Base-by-base conservation (phyloP, 140 eudicot genomes). In the Erigeron philadelphicus region DNA sequence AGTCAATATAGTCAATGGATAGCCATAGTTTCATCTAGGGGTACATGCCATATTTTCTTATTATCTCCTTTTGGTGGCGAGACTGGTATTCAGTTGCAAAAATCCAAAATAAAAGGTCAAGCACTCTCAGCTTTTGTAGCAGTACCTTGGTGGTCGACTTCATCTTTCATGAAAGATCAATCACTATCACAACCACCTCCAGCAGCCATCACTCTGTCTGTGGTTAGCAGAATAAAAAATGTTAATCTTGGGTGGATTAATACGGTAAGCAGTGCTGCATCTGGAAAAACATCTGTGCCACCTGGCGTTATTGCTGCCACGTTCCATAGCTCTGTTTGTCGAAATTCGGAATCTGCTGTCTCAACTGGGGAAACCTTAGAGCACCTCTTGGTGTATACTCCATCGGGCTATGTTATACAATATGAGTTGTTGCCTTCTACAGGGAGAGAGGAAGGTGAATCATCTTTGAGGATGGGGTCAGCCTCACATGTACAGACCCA, bases 61-160 rank as follows among this genome's bases (percentile, higher is more conserved):
- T 80, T 91, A 18, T 91, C 96, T 16, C 95, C 96, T 63, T 88
- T 88, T 66, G 96, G 96, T 62, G 96, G 96, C 16, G 91, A 86
- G 75, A 76, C 84, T 45, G 85, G 92, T 71, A 76, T 88, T 58
- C 96, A 86, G 25, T 61, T 84, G 21, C 89, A 59, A 56, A 74
- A 75, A 62, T 79, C 83, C 43, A 79, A 68, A 76, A 74, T 49
- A 13, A 81, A 70, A 11, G 92, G 87, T 11, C 61, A 75, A 52
- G 59, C 75, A 23, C 81, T 82, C 31, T 35, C 70, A 16, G 80
- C 84, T 46, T 65, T 77, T 75, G 84, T 75, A 40, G 66, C 95
- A 5, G 72, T 62, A 71, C 98, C 98, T 3, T 92, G 98, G 98
- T 88, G 96, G 98, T 84, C 86, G 54, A 75, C 92, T 19, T 88